Evolutionary conservation across 306 rosid species (phyloP), one percentile per base, ranked within the genome.

Genomic region (Aeschynomene evenia): DNA sequence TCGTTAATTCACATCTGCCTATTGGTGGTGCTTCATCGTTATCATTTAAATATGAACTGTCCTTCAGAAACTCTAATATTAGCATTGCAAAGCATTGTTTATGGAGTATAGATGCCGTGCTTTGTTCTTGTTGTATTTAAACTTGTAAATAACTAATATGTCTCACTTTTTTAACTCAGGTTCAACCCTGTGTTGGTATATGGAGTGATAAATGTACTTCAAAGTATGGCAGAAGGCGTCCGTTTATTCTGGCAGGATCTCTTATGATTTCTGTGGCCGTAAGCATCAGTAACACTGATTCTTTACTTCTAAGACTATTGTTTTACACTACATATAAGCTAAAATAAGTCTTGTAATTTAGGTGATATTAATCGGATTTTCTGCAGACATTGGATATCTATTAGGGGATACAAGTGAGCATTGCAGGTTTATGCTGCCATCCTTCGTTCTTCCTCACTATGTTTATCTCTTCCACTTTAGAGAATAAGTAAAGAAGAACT

Each of bases 181-280:
- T 79, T 42, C 83, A 79, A 79, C 83, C 83, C 4, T 72, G 83
- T 34, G 83, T 79, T 60, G 83, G 83, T 65, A 89, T 94, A 77
- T 94, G 99, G 99, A 94, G 97, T 76, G 99, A 94, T 77, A 94
- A 85, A 76, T 94, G 99, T 82, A 82, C 88, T 65, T 91, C 96
- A 64, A 94, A 79, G 71, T 86, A 75, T 70, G 99, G 99, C 76
- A 91, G 97, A 79, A 85, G 99, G 53, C 97, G 97, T 36, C 99
- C 99, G 15, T 94, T 91, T 74, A 94, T 94, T 84, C 85, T 94
- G 76, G 91, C 85, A n/a, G 99, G 99, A 40, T 84, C 97, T 74
- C 75, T 94, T 51, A 67, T 94, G 96, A 94, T 94, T 49, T 86
- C 87, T 34, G 66, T 81, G 48, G 85, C 99, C 20, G 99, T 94